These are phyloP conservation scores for Linum lewisii DNA, from an alignment of 345 rosid genomes.

Conservation along the genomic window DNA sequence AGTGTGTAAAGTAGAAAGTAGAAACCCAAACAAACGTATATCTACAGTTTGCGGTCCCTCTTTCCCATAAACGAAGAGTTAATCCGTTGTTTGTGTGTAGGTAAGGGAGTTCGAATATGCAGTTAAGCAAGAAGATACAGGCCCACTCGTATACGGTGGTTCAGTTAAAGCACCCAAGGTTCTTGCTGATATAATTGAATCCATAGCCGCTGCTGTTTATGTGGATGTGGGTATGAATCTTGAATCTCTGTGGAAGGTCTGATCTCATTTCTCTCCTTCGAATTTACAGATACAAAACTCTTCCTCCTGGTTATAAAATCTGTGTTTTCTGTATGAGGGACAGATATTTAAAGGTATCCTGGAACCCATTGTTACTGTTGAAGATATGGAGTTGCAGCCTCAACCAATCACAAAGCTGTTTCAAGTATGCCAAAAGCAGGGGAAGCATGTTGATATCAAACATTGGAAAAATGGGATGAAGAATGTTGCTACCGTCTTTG, in stretches of 20 bases:
- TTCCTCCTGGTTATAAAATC: background rate
- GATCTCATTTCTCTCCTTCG: conserved; percentile 5
- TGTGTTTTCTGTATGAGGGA: background rate
- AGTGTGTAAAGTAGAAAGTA: too few relatives aligned
- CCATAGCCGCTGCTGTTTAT: conserved; percentile 67
- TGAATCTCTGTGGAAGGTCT: conserved; percentile 57
- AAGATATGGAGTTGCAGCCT: conserved; percentile 48
- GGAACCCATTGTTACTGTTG: conserved; percentile 56
- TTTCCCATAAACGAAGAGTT: too few relatives aligned
- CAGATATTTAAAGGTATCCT: conserved; percentile 57
- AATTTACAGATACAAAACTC: background rate
- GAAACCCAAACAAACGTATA: too few relatives aligned
- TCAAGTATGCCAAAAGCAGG: conserved; percentile 53
- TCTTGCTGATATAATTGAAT: conserved; percentile 69
- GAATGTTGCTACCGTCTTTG: conserved; percentile 37
- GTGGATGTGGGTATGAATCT: conserved; percentile 52
- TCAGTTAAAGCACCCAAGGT: conserved; percentile 70
- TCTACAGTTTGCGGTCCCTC: too few relatives aligned
- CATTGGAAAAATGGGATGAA: conserved; percentile 21
- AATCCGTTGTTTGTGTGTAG: conserved; percentile 21
- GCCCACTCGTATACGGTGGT: conserved; percentile 37
- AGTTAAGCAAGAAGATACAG: conserved; percentile 41
- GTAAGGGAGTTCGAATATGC: conserved; percentile 48
- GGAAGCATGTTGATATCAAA: conserved; percentile 40
- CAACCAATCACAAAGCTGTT: conserved; percentile 59